phyloP scores from a whole-genome alignment of 768 basidiomycete species.

The Pleurotus tuber-regium region DNA sequence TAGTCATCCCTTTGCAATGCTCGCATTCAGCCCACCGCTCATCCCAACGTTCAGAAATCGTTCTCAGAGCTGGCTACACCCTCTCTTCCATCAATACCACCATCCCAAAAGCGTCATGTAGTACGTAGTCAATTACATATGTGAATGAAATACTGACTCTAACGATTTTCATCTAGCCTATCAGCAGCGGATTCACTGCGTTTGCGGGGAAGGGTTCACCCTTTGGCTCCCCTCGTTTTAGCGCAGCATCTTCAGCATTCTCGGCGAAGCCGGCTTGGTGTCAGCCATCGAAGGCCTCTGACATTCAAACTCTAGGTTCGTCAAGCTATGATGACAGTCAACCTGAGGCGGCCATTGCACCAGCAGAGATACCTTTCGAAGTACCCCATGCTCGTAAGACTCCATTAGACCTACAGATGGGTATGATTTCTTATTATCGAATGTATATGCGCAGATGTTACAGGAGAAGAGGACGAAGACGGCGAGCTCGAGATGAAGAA shows the following conservation, averaged over 20 bases:
- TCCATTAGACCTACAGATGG: neutral
- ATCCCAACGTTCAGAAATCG: neutral
- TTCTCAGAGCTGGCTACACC: neutral
- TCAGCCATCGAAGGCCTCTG: neutral
- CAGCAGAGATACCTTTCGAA: conserved; percentile 15
- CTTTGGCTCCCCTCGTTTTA: conserved; percentile 24
- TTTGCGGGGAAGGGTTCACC: conserved; percentile 34
- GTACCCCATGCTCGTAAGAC: conserved; percentile 5
- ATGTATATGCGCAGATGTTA: conserved; percentile 38
- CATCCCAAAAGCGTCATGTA: neutral
- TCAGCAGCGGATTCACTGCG: conserved; percentile 34
- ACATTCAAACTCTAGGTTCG: neutral
- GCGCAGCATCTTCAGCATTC: conserved; percentile 12
- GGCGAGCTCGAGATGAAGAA: conserved; percentile 56
- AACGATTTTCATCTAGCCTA: too few species aligned
- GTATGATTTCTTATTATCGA: neutral
- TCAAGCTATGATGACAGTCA: neutral
- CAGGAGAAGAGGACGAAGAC: conserved; percentile 67
- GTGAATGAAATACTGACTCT: neutral
- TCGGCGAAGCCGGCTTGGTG: conserved; percentile 19
- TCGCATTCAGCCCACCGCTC: neutral
- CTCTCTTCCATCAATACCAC: neutral
- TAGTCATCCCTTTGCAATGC: neutral
- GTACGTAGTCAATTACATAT: neutral
- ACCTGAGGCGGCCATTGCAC: neutral